These are phyloP conservation scores for Claviceps monticola DNA, from an alignment of 2,329 filamentous ascomycete species.

Conservation along the genomic window DNA sequence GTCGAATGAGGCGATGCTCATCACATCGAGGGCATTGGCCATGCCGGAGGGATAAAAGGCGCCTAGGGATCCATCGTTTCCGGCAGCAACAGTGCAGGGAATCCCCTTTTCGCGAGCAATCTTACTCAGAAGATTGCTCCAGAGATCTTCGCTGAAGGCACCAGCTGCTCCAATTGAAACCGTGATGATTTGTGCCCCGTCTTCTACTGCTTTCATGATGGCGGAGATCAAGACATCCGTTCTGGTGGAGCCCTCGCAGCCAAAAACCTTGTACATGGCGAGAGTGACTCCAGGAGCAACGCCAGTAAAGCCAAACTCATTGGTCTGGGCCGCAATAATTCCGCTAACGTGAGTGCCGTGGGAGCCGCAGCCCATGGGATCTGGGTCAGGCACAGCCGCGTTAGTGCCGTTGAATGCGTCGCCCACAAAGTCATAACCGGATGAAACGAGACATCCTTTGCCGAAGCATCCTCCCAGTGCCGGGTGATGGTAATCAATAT, in stretches of 20 bases:
- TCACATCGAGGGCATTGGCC: slow-evolving; percentile 7
- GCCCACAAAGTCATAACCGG: slow-evolving; percentile 14
- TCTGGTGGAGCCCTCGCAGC: slow-evolving; percentile 14
- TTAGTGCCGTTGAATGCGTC: slow-evolving; percentile 7
- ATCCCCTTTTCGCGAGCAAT: slow-evolving; percentile 20
- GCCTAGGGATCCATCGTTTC: slow-evolving; percentile 15
- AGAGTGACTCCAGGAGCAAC: slow-evolving; percentile 4
- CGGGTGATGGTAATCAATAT: slow-evolving; percentile 45
- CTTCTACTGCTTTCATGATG: slow-evolving; percentile 40
- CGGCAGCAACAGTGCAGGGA: slow-evolving; percentile 9
- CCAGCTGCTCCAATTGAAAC: slow-evolving; percentile 10
- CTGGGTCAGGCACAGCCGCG: slow-evolving; percentile 8
- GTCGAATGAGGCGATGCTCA: slow-evolving; percentile 6
- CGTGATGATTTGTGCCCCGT: slow-evolving; percentile 21
- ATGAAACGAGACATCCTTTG: slow-evolving; percentile 25
- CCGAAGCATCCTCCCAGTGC: slow-evolving; percentile 47
- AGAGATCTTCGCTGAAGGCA: slow-evolving; percentile 23
- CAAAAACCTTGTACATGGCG: slow-evolving; percentile 3
- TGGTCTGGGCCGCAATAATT: slow-evolving; percentile 12
- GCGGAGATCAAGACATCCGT: slow-evolving; percentile 38
- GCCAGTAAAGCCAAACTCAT: slow-evolving; percentile 2
- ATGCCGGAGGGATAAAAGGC: slow-evolving; percentile 6
- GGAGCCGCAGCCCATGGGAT: slow-evolving; percentile 9
- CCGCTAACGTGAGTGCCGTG: slow-evolving; percentile 14
- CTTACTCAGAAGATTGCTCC: slow-evolving; percentile 27